Conservation (phyloP, 169 alveolate species). For the Plasmodium gonderi region DNA sequence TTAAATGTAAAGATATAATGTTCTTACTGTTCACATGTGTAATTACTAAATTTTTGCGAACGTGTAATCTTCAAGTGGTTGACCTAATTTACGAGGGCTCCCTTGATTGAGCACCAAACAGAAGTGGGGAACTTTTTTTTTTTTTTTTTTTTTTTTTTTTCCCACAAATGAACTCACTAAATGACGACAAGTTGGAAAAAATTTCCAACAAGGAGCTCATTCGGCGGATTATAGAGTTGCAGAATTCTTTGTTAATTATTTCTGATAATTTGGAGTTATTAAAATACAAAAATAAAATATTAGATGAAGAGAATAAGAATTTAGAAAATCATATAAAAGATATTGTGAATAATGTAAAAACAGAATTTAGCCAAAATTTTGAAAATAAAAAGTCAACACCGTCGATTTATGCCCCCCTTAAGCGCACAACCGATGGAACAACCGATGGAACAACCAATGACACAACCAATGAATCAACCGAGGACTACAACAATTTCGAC, state of each 20-base stretch:
- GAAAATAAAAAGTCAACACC: neutral
- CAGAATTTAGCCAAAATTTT: slow-evolving; percentile 4
- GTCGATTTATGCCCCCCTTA: neutral
- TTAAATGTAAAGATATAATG: neutral
- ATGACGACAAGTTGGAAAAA: slow-evolving; percentile 37
- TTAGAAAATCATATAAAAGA: slow-evolving; percentile 42
- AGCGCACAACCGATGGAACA: neutral
- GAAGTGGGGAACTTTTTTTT: neutral
- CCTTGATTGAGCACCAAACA: neutral
- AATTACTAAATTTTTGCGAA: neutral
- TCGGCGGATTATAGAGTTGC: slow-evolving; percentile 40
- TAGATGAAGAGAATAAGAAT: slow-evolving; percentile 62
- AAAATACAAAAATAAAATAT: slow-evolving; percentile 29
- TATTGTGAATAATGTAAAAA: slow-evolving; percentile 57
- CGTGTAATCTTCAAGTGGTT: neutral
- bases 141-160: neutral
- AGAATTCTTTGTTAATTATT: slow-evolving; percentile 3
- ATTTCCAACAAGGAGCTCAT: slow-evolving; percentile 49
- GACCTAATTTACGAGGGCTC: neutral
- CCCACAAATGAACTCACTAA: slow-evolving; percentile 25
- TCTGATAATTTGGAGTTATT: slow-evolving; percentile 52
- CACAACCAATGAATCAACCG: neutral
- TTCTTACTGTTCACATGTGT: neutral
- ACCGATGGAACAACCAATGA: no score
- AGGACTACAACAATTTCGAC: neutral